A percentile compares a stretch with the other conserved stretches of the same genome.
These are phyloP conservation scores for Blastomyces emzantsi DNA, from an alignment of 2,329 filamentous ascomycete species.

Conservation along the genomic window DNA sequence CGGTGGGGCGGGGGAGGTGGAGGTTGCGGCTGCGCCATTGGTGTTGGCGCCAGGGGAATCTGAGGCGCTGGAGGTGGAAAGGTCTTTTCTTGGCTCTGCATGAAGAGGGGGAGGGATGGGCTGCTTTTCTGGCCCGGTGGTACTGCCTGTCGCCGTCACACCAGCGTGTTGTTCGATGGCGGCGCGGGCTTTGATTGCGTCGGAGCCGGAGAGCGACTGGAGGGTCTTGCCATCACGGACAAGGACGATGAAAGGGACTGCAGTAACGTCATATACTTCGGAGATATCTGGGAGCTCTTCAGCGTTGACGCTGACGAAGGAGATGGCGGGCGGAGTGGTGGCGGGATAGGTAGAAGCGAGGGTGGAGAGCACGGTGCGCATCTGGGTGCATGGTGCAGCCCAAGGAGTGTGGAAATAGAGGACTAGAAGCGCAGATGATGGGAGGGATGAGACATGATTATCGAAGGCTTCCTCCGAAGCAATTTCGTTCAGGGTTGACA, in stretches of 20 bases:
- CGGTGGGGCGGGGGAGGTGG: conserved; percentile 33
- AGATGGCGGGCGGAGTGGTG: conserved; percentile 55
- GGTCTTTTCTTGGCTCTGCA: conserved; percentile 29
- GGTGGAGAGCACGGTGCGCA: conserved; percentile 75
- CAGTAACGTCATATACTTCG: conserved; percentile 87
- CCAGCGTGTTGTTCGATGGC: conserved; percentile 77
- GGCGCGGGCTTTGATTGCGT: conserved; percentile 72
- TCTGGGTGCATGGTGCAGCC: conserved; percentile 93
- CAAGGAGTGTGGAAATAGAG: conserved; percentile 95
- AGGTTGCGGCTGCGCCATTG: conserved; percentile 19
- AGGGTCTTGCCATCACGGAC: conserved; percentile 65
- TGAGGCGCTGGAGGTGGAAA: conserved; percentile 21
- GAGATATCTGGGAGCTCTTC: conserved; percentile 89
- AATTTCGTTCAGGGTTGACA: conserved; percentile 73
- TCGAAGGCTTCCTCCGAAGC: conserved; percentile 65
- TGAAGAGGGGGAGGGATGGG: conserved; percentile 34
- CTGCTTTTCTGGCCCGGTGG: conserved; percentile 27
- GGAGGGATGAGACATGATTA: conserved; percentile 55
- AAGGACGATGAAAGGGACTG: conserved; percentile 85
- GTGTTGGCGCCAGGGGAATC: conserved; percentile 26
- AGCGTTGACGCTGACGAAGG: conserved; percentile 86
- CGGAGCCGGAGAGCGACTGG: conserved; percentile 82
- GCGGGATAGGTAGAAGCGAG: conserved; percentile 79
- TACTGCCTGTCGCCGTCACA: conserved; percentile 25
- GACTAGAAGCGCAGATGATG: conserved; percentile 63